phyloP scores from a whole-genome alignment of 1,139 yeast species.

The Kurtzmaniella quercitrusa region DNA sequence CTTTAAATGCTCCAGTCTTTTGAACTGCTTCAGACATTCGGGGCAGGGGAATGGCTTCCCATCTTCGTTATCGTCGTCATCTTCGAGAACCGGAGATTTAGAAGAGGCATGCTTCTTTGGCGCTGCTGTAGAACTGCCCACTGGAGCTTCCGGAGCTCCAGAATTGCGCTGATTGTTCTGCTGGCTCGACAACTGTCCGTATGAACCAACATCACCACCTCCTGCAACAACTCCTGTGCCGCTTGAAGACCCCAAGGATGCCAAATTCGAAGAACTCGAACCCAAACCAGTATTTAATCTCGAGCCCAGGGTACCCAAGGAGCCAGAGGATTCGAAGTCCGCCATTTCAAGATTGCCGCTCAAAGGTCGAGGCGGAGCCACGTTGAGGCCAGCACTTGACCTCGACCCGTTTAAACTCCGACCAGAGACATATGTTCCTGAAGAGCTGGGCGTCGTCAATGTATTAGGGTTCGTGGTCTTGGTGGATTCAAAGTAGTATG shows the following conservation, averaged over 20 bases:
- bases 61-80: constrained; percentile 15
- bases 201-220: too few species aligned
- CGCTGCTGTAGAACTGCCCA: background rate
- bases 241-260: too few species aligned
- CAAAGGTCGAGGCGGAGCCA: background rate
- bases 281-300: too few species aligned
- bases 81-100: constrained; percentile 2
- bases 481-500: background rate
- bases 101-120: background rate
- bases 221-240: too few species aligned
- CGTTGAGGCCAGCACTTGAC: background rate
- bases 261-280: too few species aligned
- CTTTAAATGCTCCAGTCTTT: constrained; percentile 46
- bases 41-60: constrained; percentile 43
- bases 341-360: background rate
- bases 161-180: background rate
- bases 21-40: constrained; percentile 43
- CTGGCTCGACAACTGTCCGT: too few species aligned
- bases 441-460: too few species aligned
- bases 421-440: too few species aligned
- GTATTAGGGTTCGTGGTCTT: background rate
- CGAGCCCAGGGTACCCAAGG: too few species aligned
- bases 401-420: background rate
- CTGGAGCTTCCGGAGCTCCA: background rate
- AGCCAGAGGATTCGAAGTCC: background rate